Evolutionary conservation across 2,329 filamentous ascomycete species (phyloP).

Genomic region (Colletotrichum lentis): DNA sequence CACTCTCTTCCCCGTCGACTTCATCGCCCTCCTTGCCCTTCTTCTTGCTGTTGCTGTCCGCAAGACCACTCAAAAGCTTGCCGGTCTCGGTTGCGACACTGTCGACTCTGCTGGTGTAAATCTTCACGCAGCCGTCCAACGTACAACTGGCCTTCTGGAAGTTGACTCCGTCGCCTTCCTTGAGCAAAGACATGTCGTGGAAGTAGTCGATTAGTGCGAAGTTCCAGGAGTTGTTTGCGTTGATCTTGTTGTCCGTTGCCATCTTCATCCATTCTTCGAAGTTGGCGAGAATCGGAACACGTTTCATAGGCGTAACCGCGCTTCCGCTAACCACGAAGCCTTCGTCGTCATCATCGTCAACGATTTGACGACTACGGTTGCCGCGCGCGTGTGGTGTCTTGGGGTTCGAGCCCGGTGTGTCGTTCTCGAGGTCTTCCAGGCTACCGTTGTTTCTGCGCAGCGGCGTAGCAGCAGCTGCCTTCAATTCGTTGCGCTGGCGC

Average conservation of each 20-base stretch:
- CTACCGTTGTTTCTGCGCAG: constrained; percentile 70
- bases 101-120: constrained; percentile 97
- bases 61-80: constrained; percentile 90
- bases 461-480: constrained; percentile 75
- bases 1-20: constrained; percentile 72
- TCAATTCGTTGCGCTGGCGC: constrained; percentile 90
- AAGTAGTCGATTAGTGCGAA: constrained; percentile 99
- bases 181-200: constrained; percentile 96
- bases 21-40: constrained; percentile 71
- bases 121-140: constrained; percentile 97
- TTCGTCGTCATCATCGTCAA: constrained; percentile 65
- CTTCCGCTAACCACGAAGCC: constrained; percentile 73
- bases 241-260: constrained; percentile 99
- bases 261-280: constrained; percentile 99
- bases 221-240: constrained; percentile 98
- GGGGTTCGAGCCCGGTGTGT: constrained; percentile 63
- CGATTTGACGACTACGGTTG: constrained; percentile 45
- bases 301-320: constrained; percentile 93
- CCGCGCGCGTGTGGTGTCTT: constrained; percentile 59
- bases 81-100: constrained; percentile 98
- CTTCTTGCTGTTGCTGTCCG: constrained; percentile 83
- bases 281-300: constrained; percentile 93
- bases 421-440: constrained; percentile 66
- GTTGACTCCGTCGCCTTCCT: constrained; percentile 96
- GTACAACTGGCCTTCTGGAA: constrained; percentile 99